phyloP scores from a whole-genome alignment of 2,329 filamentous ascomycete species.

The Byssoonygena ceratinophila region DNA sequence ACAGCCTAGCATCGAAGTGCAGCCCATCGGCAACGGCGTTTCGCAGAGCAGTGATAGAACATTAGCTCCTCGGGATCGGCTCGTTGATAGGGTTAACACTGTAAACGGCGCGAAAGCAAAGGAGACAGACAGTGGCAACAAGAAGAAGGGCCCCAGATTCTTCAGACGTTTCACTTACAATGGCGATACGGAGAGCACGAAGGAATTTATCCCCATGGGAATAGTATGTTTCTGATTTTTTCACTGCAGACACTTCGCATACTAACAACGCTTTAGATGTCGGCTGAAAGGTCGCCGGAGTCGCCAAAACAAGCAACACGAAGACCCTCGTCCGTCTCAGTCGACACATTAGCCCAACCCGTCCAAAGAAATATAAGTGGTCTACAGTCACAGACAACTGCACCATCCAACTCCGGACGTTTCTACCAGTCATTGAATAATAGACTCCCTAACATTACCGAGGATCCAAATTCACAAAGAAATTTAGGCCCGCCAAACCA shows the following conservation, averaged over 20 bases:
- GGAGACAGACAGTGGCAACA: background rate
- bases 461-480: background rate
- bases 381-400: background rate
- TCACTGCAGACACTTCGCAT: background rate
- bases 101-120: background rate
- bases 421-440: slow-evolving; percentile 4
- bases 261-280: background rate
- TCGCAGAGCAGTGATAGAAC: background rate
- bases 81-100: background rate
- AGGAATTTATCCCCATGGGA: background rate
- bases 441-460: slow-evolving; percentile 1
- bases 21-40: background rate
- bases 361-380: background rate
- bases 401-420: background rate
- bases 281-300: background rate
- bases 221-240: background rate
- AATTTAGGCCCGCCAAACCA: background rate
- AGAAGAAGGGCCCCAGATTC: background rate
- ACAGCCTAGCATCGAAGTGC: background rate
- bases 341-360: background rate
- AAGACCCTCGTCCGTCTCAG: background rate
- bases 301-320: background rate
- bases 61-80: background rate
- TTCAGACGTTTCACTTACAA: background rate
- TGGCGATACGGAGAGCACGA: background rate